Evolutionary conservation across 106 monocot genomes (phyloP).

Genomic region (Platanthera zijinensis): DNA sequence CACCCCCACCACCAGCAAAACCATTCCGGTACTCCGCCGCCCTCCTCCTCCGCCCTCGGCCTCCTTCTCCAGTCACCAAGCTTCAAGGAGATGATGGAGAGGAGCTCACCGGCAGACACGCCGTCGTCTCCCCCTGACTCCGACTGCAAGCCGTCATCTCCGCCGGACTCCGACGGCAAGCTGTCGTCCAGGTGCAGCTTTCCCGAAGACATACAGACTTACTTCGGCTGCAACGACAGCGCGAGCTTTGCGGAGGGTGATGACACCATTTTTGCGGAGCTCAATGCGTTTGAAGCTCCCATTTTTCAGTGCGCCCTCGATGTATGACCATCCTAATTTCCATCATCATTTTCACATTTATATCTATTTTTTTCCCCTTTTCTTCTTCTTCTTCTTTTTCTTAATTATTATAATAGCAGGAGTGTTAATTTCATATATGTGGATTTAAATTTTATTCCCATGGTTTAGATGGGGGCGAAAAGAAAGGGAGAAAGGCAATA

Average conservation of each 20-base stretch:
- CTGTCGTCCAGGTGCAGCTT: slow-evolving; percentile 29
- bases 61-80: slow-evolving; percentile 23
- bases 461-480: no score
- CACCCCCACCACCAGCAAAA: background rate
- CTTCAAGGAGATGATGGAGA: slow-evolving; percentile 34
- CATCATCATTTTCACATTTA: background rate
- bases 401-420: no score
- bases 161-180: slow-evolving; percentile 15
- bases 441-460: no score
- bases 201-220: slow-evolving; percentile 58
- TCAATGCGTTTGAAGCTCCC: slow-evolving; percentile 34
- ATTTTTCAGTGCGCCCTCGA: slow-evolving; percentile 50
- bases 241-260: slow-evolving; percentile 21
- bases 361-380: background rate
- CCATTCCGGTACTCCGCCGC: background rate
- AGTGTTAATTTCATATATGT: background rate
- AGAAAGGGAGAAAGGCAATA: no score
- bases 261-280: slow-evolving; percentile 49
- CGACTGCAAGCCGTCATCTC: slow-evolving; percentile 14
- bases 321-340: slow-evolving; percentile 1
- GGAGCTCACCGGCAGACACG: slow-evolving; percentile 2
- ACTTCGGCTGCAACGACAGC: slow-evolving; percentile 32
- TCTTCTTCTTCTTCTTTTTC: background rate
- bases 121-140: slow-evolving; percentile 19
- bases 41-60: slow-evolving; percentile 18